Evolutionary conservation across 169 alveolate genomes (phyloP), one percentile per base, ranked within the genome.

Genomic region (Cryptosporidium xiaoi): DNA sequence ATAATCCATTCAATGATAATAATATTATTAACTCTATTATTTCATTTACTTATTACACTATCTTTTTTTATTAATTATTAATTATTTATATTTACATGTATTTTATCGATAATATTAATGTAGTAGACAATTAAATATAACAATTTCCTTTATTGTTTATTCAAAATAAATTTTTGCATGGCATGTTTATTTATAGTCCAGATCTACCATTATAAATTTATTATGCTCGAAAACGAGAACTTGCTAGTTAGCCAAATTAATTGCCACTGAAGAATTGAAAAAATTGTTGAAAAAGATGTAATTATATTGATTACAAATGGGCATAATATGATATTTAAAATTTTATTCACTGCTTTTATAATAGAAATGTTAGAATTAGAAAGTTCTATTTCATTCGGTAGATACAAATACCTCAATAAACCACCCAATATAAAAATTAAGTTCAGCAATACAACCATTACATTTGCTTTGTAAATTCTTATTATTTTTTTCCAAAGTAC

Each of bases 161-260:
- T 34, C 34, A 65, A 65, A 65, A 65, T 65, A 65, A 36, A 29
- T 34, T 65, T 65, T 18, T 15, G 29, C 4, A 53, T 34, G 33
- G 56, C 82, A 67, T 67, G 82, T 48, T 44, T 44, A 33, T 71
- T 71, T 33, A 51, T 71, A 71, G 84, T 71, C 84, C 44, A 56
- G 84, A 71, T 71, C 84, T 71, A 71, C 84, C 66, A 51, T 71
- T 71, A 71, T 71, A 67, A 67, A 71, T 71, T 71, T 51, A 51
- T 20, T 55, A 71, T 34, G 60, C 84, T 71, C 84, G 84, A 55
- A 51, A 71, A 20, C 84, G 84, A 51, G 84, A 71, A 31, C n/a
- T 71, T 71, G 29, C 55, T 71, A 18, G 46, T 58, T n/a, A 71
- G 16, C 84, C 84, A 71, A 48, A 71, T 71, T 3, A 71, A 20